Base-by-base conservation (phyloP, 345 rosid genomes). In the Moricandia arvensis region DNA sequence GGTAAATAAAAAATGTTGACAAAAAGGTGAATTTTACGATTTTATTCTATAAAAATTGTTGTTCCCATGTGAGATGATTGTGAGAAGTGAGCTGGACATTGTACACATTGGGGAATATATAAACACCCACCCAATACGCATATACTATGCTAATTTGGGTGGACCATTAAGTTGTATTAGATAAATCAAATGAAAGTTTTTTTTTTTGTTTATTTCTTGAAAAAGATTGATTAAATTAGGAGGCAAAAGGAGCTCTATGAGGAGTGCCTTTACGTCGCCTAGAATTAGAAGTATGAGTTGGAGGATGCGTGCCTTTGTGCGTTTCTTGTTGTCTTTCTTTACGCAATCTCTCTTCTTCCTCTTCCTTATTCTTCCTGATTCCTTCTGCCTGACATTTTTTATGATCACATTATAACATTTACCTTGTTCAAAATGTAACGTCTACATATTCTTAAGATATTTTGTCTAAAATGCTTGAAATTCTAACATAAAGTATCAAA, bases 191-290 rank as follows among this genome's bases (percentile, higher is more conserved):
- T 12, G 53, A 47, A 71, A 34, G 9, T 8, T 45, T 63, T 21
- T 0, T 29, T 1, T 29, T 0, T 66, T 45, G 8, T 29, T 31
- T 11, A 17, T 45, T 59, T 75, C 41, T 17, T 66, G 51, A 55
- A 71, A 65, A 77, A 45, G 30, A 54, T 59, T 34, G 63, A 68
- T 61, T 43, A 71, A 31, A 66, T 79, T 80, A 92, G 72, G 96
- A 84, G n/a, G 85, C 86, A 83, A 86, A 87, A 57, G 98, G 95
- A 59, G 98, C 93, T 69, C 98, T 83, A 33, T 79, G 96, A 66
- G 98, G 97, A 43, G 86, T 83, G 75, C 98, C 97, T 85, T 93
- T 93, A 77, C 98, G 87, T 75, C 98, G 84, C 51, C 95, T 89
- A 78, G 84, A 82, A 72, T 76, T 84, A 30, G 96, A 83, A 62